Percentiles rank a stretch among this genome's conserved stretches.
phyloP scores from a whole-genome alignment of 2,329 filamentous ascomycete species.

The Sporothrix schenckii region DNA sequence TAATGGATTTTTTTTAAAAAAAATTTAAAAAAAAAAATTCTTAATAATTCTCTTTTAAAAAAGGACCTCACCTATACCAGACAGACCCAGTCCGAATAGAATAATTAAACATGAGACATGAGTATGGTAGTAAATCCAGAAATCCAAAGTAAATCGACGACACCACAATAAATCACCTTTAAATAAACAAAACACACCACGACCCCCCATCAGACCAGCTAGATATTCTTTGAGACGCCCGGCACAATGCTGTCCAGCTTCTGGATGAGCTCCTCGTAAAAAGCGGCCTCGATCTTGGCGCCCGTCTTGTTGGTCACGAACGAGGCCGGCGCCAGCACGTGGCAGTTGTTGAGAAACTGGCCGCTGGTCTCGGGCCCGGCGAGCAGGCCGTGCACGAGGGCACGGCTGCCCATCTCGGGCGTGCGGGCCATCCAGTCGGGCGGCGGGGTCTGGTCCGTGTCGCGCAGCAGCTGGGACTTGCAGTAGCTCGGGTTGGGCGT shows the following conservation, averaged over 20 bases:
- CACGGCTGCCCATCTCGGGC: constrained; percentile 50
- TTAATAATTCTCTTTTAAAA: too few species aligned
- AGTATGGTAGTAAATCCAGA: too few species aligned
- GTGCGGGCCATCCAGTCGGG: constrained; percentile 45
- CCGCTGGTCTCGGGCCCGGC: constrained; percentile 43
- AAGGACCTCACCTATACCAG: too few species aligned
- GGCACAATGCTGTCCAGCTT: constrained; percentile 17
- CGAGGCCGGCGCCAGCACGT: constrained; percentile 32
- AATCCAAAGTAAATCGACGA: too few species aligned
- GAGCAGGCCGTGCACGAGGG: constrained; percentile 41
- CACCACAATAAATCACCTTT: too few species aligned
- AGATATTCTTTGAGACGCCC: background rate
- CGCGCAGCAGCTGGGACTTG: constrained; percentile 42
- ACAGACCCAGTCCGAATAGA: too few species aligned
- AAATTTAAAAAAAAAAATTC: too few species aligned
- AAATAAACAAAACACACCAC: background rate
- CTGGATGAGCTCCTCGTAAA: constrained; percentile 20
- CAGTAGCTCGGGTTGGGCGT: constrained; percentile 49
- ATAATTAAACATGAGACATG: too few species aligned
- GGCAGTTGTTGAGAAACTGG: constrained; percentile 40
- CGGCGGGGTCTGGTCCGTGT: background rate
- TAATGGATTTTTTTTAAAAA: too few species aligned
- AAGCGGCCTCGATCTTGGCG: constrained; percentile 7
- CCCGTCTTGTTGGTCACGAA: constrained; percentile 15
- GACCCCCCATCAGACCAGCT: too few species aligned